These are phyloP conservation scores for Xylariaceae sp. DNA, from an alignment of 2,329 filamentous ascomycete species.

Conservation along the genomic window DNA sequence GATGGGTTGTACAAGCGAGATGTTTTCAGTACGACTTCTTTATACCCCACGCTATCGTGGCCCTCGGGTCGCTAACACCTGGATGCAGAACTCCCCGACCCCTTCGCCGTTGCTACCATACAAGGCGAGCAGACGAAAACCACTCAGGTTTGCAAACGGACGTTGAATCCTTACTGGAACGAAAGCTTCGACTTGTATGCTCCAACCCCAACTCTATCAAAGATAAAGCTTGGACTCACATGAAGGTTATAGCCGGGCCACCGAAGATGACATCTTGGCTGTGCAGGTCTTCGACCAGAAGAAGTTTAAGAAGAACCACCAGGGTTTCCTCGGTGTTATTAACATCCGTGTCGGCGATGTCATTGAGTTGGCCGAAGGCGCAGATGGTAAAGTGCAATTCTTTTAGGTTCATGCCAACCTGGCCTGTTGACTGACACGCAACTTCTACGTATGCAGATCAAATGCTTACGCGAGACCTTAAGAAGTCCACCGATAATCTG, in stretches of 20 bases:
- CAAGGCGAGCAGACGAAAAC: conserved; percentile 98
- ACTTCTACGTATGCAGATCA: conserved; percentile 60
- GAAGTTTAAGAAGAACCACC: conserved; percentile 99
- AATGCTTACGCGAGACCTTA: conserved; percentile 95
- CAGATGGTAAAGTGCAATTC: conserved; percentile 62
- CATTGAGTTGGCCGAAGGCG: conserved; percentile 81
- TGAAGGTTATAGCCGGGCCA: conserved; percentile 61
- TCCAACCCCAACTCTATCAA: conserved; percentile 2
- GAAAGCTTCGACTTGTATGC: conserved; percentile 96
- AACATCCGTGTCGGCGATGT: conserved; percentile 94
- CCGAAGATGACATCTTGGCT: conserved; percentile 91
- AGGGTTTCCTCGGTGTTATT: conserved; percentile 95
- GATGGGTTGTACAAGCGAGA: conserved; percentile 98
- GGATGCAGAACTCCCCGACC: conserved; percentile 83
- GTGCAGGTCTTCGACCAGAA: conserved; percentile 99
- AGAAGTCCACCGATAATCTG: conserved; percentile 96
- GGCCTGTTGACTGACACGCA: conserved; percentile 21
- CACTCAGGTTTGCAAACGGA: conserved; percentile 95
- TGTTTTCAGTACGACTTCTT: conserved; percentile 76
- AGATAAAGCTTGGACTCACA: conserved; percentile 25
- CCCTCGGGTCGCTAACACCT: neutral
- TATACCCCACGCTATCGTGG: neutral
- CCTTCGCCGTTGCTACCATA: conserved; percentile 94
- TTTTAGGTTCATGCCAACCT: conserved; percentile 26
- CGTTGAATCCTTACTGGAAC: conserved; percentile 99